A percentile compares a stretch with the other conserved stretches of the same genome.
phyloP scores from a whole-genome alignment of 2,329 filamentous ascomycete genomes.

The Eutypella sp. region DNA sequence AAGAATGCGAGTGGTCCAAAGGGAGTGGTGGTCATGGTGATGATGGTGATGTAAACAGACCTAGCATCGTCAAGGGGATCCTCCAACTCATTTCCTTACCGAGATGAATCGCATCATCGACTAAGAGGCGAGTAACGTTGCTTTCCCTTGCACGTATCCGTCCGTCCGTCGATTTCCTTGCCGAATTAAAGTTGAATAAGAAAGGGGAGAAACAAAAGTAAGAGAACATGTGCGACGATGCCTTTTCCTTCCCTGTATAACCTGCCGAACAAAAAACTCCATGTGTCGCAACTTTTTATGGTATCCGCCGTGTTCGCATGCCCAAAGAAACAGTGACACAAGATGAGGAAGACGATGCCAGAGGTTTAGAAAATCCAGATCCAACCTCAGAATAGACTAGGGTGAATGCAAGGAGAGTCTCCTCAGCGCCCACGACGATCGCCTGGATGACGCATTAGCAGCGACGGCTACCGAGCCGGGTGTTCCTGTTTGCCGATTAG shows the following conservation, averaged over 20 bases:
- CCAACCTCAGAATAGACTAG: conserved; percentile 11
- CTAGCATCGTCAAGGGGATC: conserved; percentile 18
- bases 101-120: conserved; percentile 8
- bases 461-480: conserved; percentile 14
- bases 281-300: conserved; percentile 25
- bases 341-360: conserved; percentile 16
- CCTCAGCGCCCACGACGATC: conserved; percentile 15
- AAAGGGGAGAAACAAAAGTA: no score
- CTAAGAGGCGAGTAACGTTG: conserved; percentile 1
- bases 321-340: conserved; percentile 19
- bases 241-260: conserved; percentile 30
- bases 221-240: conserved; percentile 24
- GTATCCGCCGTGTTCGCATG: conserved; percentile 25
- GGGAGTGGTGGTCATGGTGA: conserved; percentile 2
- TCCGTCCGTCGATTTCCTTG: conserved; percentile 14
- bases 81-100: conserved; percentile 15
- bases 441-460: conserved; percentile 21
- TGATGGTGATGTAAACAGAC: conserved; percentile 6
- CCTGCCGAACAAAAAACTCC: conserved; percentile 28
- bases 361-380: conserved; percentile 14
- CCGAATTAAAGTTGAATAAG: conserved; percentile 17
- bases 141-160: conserved; percentile 6
- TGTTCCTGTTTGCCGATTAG: conserved; percentile 15
- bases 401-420: not conserved
- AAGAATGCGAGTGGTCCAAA: conserved; percentile 20